A percentile compares a stretch with the other conserved stretches of the same genome.
These are phyloP conservation scores for Exophiala sp. DNA, from an alignment of 2,329 filamentous ascomycete genomes.

Conservation along the genomic window DNA sequence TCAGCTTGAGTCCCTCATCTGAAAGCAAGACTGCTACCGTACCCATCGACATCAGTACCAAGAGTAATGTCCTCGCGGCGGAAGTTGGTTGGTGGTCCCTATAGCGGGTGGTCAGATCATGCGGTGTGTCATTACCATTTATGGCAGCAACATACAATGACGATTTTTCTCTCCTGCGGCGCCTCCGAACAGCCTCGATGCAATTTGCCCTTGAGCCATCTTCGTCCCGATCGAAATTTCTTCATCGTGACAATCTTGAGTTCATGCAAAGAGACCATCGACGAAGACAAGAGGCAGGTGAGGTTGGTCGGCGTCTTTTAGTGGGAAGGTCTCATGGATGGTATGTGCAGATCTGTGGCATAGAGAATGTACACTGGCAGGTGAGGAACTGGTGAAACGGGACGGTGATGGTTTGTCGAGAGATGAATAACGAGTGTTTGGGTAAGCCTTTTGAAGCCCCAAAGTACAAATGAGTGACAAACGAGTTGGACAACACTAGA, in stretches of 20 bases:
- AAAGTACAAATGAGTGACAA: slow-evolving; percentile 8
- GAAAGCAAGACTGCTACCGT: slow-evolving; percentile 22
- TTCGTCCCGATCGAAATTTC: slow-evolving; percentile 13
- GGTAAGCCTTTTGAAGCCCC: not conserved
- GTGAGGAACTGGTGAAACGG: not conserved
- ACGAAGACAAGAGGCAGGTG: not conserved
- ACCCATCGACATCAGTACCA: slow-evolving; percentile 32
- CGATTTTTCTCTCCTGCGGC: slow-evolving; percentile 8
- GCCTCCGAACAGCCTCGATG: not conserved
- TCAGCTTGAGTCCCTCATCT: not conserved
- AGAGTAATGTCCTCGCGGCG: slow-evolving; percentile 39
- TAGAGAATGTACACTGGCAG: not conserved
- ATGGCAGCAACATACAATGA: slow-evolving; percentile 12
- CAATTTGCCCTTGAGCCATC: slow-evolving; percentile 15
- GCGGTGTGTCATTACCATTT: too few relatives aligned
- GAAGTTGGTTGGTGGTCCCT: slow-evolving; percentile 42
- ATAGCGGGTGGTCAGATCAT: slow-evolving; percentile 1
- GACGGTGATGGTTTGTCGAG: not conserved
- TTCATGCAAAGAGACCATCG: slow-evolving; percentile 7
- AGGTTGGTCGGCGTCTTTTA: not conserved
- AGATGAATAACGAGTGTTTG: not conserved
- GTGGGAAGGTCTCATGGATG: not conserved
- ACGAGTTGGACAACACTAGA: slow-evolving; percentile 2
- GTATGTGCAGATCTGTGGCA: not conserved
- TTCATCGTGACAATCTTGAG: slow-evolving; percentile 11